These are phyloP conservation scores for Aspergillus sclerotiicarbonarius DNA, from an alignment of 495 filamentous ascomycete genomes.

Conservation along the genomic window DNA sequence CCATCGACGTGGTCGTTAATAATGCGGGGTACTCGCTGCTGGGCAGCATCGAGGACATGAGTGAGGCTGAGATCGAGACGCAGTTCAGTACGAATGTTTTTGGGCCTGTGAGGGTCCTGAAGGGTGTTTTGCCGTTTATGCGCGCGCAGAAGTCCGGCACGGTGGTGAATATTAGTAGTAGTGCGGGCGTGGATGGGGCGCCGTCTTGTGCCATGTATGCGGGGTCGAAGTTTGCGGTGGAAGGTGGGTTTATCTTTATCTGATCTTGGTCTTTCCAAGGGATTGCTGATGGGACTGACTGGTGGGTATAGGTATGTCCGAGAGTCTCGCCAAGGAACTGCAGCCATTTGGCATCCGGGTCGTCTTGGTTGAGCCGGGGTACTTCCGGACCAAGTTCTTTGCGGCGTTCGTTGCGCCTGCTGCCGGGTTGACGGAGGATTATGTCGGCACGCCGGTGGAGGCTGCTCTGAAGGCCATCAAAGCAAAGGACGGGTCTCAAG, in stretches of 20 bases:
- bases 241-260: conserved; percentile 10
- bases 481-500: conserved; percentile 28
- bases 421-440: conserved; percentile 26
- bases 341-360: conserved; percentile 30
- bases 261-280: not conserved
- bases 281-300: too few relatives aligned
- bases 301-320: conserved; percentile 9
- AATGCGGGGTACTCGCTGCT: conserved; percentile 32
- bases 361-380: conserved; percentile 37
- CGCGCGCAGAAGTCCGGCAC: conserved; percentile 33
- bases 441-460: conserved; percentile 30
- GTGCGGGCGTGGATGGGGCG: conserved; percentile 14
- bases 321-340: conserved; percentile 25
- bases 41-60: conserved; percentile 27
- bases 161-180: conserved; percentile 47
- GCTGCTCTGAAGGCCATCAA: conserved; percentile 25
- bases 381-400: conserved; percentile 32
- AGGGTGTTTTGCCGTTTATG: conserved; percentile 41
- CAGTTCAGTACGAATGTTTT: conserved; percentile 44
- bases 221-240: conserved; percentile 31
- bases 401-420: conserved; percentile 13
- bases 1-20: conserved; percentile 32
- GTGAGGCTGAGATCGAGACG: conserved; percentile 22
- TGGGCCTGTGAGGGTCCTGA: conserved; percentile 42
- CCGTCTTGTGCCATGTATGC: conserved; percentile 23